Percentiles rank a stretch among this genome's conserved stretches.
Evolutionary conservation across 2,329 filamentous ascomycete genomes (phyloP).

Genomic region (Apiospora malaysiana): DNA sequence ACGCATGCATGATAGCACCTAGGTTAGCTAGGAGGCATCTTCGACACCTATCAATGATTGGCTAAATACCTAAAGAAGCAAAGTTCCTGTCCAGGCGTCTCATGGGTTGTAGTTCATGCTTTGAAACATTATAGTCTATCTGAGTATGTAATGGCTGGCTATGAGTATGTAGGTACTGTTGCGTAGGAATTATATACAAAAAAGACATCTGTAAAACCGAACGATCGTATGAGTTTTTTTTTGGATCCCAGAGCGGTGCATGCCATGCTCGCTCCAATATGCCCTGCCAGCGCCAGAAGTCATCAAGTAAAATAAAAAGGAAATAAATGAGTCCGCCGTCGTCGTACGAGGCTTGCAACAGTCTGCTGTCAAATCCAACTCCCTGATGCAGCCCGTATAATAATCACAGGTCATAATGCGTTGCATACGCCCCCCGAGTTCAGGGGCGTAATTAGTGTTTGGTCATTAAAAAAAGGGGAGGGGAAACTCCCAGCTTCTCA

Average conservation of each 20-base stretch:
- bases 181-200: constrained; percentile 20
- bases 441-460: background rate
- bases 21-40: too few species aligned
- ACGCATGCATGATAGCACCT: background rate
- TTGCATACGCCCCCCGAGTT: constrained; percentile 25
- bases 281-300: constrained; percentile 8
- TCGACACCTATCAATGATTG: background rate
- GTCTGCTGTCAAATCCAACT: constrained; percentile 9
- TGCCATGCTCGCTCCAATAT: background rate
- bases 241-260: background rate
- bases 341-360: constrained; percentile 15
- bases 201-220: constrained; percentile 7
- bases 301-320: background rate
- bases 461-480: constrained; percentile 5
- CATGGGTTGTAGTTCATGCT: background rate
- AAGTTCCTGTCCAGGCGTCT: too few species aligned
- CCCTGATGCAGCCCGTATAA: constrained; percentile 14
- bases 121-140: constrained; percentile 14
- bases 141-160: constrained; percentile 19
- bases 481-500: background rate
- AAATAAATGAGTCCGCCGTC: constrained; percentile 14
- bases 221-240: constrained; percentile 12
- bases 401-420: constrained; percentile 29
- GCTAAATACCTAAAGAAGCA: too few species aligned
- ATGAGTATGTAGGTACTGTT: constrained; percentile 14